Conservation (phyloP, 352 stramenopile species). For the Globisporangium nagaii region DNA sequence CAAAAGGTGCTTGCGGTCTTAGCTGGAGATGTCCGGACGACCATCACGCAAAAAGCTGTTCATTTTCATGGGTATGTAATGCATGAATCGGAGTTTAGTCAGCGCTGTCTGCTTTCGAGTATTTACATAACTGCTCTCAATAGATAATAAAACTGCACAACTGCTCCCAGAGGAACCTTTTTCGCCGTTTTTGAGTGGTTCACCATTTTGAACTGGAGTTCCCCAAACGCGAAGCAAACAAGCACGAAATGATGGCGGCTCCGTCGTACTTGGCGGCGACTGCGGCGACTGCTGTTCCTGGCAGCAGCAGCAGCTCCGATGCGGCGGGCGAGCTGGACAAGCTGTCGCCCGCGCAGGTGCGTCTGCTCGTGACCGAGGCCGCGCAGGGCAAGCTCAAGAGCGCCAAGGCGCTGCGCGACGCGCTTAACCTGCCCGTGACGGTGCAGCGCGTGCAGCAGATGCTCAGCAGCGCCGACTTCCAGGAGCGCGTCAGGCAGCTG, state of each 20-base stretch:
- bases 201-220: no score
- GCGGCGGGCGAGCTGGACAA: neutral
- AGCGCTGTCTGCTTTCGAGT: no score
- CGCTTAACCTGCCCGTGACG: slow-evolving; percentile 2
- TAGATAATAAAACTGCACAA: no score
- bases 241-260: neutral
- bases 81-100: no score
- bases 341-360: neutral
- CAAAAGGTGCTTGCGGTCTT: no score
- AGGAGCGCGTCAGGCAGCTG: neutral
- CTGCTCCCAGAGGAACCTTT: no score
- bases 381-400: slow-evolving; percentile 4
- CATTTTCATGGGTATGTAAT: no score
- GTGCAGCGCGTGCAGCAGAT: slow-evolving; percentile 5
- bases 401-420: slow-evolving; percentile 10
- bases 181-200: no score
- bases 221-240: no score
- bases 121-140: no score
- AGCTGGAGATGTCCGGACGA: no score
- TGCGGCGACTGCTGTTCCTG: neutral
- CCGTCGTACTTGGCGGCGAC: neutral
- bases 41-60: no score
- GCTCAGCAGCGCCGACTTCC: slow-evolving; percentile 5
- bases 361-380: neutral
- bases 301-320: neutral